Evolutionary conservation across 495 filamentous ascomycete species (phyloP), one percentile per base, ranked within the genome.

Genomic region (Aspergillus steynii): DNA sequence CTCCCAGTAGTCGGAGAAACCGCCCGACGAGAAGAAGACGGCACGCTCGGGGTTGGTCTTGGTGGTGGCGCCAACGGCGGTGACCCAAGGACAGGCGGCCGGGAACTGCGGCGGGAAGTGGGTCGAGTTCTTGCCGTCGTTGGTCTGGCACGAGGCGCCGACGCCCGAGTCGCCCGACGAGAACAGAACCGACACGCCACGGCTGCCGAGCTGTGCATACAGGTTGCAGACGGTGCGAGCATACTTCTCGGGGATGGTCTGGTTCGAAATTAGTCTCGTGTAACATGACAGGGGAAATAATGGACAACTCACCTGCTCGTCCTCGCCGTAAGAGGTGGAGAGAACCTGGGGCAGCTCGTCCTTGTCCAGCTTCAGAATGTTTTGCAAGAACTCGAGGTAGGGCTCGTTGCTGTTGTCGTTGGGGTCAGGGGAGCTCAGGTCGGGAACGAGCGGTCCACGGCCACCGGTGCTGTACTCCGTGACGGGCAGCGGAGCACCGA

Each of bases 251-350:
- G 90, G 90, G 0, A 95, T 83, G 4, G 85, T 89, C 75, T 93
- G 25, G 9, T 14, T 29, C 1, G n/a, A 29, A n/a, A 31, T 61
- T 65, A 66, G 58, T 32, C 20, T 15, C n/a, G 20, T 14, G 29
- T 15, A 53, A 53, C 20, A 0, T 29, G 50, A 27, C 5, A 29
- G 20, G 20, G 9, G 50, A 26, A 2, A 5, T n/a, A 2, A 45
- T 53, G 9, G 10, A 14, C 37, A 56, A 45, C 53, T 32, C 68
- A 77, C 66, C 74, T 79, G 82, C 69, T 96, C 92, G 51, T 92
- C 84, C 64, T 94, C 91, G 47, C 90, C 90, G 69, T 95, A 96
- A 0, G 88, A 91, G 49, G 86, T 92, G 42, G 89, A 87, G 60
- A 96, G 83, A 12, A 90, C 85, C 60, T 89, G 85, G 1, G 91